A percentile compares a stretch with the other conserved stretches of the same genome.
Evolutionary conservation across 2,329 filamentous ascomycete genomes (phyloP).

Genomic region (Xenosphaeropsis pyriputrescens): DNA sequence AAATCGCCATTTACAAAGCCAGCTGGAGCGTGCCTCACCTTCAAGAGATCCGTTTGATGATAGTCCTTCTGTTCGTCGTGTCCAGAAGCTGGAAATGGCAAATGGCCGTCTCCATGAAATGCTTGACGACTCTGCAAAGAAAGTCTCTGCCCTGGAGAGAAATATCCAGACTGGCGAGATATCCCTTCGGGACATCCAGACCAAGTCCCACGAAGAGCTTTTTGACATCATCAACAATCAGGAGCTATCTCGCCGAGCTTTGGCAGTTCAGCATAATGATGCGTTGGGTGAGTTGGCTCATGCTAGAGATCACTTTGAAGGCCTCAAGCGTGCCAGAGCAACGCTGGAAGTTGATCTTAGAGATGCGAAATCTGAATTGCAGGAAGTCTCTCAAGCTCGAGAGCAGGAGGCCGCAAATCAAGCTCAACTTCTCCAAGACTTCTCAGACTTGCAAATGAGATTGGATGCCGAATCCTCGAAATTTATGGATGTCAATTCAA

Average conservation of each 20-base stretch:
- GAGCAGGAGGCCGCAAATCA: constrained; percentile 84
- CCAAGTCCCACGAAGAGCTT: constrained; percentile 86
- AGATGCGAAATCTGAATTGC: constrained; percentile 68
- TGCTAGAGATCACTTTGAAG: constrained; percentile 76
- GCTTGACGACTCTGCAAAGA: constrained; percentile 86
- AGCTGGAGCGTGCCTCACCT: constrained; percentile 58
- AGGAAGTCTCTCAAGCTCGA: constrained; percentile 62
- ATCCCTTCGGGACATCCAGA: constrained; percentile 79
- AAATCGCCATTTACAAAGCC: constrained; percentile 80
- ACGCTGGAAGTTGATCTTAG: constrained; percentile 75
- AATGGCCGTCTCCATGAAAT: constrained; percentile 87
- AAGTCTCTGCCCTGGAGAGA: constrained; percentile 79
- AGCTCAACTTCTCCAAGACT: constrained; percentile 79
- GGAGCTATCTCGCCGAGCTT: constrained; percentile 69
- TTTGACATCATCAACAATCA: constrained; percentile 87
- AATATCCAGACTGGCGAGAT: constrained; percentile 77
- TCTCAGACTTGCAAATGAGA: constrained; percentile 83
- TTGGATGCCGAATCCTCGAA: constrained; percentile 82
- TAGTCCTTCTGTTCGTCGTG: constrained; percentile 63
- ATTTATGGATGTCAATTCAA: constrained; percentile 69
- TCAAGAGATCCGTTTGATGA: constrained; percentile 52
- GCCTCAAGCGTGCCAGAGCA: constrained; percentile 67
- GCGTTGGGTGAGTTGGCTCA: constrained; percentile 75
- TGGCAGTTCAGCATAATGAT: constrained; percentile 75
- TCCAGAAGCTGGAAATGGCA: constrained; percentile 83